Evolutionary conservation across 1,284 basidiomycete species (phyloP).

Genomic region (Malassezia nana): DNA sequence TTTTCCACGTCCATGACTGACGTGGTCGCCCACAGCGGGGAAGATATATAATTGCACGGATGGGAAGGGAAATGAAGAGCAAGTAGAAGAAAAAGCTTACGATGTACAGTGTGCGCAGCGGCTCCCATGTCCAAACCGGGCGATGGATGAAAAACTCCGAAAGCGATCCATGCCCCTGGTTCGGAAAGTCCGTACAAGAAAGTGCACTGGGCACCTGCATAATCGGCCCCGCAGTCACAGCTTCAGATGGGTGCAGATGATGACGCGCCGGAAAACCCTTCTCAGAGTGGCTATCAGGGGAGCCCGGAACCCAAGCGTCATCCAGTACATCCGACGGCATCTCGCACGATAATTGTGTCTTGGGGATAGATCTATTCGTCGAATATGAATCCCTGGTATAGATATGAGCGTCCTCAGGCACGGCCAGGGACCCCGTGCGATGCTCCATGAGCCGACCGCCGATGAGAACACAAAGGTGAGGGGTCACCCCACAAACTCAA

Average conservation of each 20-base stretch:
- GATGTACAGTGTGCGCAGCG: slow-evolving; percentile 36
- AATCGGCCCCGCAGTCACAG: not conserved
- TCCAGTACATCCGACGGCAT: not conserved
- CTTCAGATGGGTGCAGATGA: not conserved
- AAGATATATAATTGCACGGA: slow-evolving; percentile 25
- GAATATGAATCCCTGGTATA: not conserved
- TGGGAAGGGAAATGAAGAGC: slow-evolving; percentile 28
- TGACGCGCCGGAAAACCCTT: not conserved
- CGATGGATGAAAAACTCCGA: slow-evolving; percentile 34
- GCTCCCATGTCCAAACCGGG: slow-evolving; percentile 35
- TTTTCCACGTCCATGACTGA: slow-evolving; percentile 36
- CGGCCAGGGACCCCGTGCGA: not conserved
- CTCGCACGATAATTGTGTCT: not conserved
- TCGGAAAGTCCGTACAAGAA: slow-evolving; percentile 30
- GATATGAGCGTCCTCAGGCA: not conserved
- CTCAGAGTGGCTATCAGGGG: not conserved
- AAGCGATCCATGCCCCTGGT: slow-evolving; percentile 29
- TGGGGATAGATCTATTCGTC: not conserved
- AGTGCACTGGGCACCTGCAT: not conserved
- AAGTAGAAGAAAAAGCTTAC: slow-evolving; percentile 36
- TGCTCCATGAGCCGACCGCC: not conserved
- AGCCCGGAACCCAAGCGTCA: not conserved
- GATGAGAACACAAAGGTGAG: not conserved
- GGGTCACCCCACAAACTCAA: not conserved
- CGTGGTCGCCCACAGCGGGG: slow-evolving; percentile 24